A percentile compares a stretch with the other conserved stretches of the same genome.
Evolutionary conservation across 371 early-diverging fungal species (phyloP).

Genomic region (Syncephalis fuscata): DNA sequence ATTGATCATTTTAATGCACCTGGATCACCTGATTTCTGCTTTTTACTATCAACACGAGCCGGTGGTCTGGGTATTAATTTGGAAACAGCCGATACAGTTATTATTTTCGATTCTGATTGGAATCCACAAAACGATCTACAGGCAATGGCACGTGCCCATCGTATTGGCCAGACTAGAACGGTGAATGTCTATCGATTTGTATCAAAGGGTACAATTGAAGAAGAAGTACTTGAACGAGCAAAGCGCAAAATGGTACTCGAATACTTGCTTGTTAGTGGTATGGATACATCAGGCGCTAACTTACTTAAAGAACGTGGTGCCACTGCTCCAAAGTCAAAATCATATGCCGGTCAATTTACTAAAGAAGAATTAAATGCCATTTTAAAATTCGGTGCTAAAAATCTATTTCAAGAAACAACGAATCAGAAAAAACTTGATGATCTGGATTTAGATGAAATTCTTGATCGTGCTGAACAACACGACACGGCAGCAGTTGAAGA

Average conservation of each 20-base stretch:
- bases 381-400: conserved; percentile 94
- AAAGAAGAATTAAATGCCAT: conserved; percentile 85
- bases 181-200: conserved; percentile 98
- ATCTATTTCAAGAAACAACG: conserved; percentile 76
- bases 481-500: conserved; percentile 41
- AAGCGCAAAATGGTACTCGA: conserved; percentile 97
- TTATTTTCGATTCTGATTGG: conserved; percentile 99
- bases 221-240: conserved; percentile 94
- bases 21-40: conserved; percentile 89
- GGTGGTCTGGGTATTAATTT: conserved; percentile 99
- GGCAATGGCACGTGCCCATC: conserved; percentile 99
- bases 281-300: conserved; percentile 87
- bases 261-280: conserved; percentile 92
- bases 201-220: conserved; percentile 96
- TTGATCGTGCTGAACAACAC: conserved; percentile 84
- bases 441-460: conserved; percentile 87
- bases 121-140: conserved; percentile 99
- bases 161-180: conserved; percentile 96
- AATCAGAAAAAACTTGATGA: conserved; percentile 67
- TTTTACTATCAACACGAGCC: conserved; percentile 95
- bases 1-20: conserved; percentile 99
- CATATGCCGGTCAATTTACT: conserved; percentile 25
- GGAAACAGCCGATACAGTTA: conserved; percentile 96
- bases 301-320: conserved; percentile 26
- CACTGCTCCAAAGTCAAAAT: conserved; percentile 7